phyloP scores from a whole-genome alignment of 2,329 filamentous ascomycete genomes.

The Akanthomyces dipterigenus region DNA sequence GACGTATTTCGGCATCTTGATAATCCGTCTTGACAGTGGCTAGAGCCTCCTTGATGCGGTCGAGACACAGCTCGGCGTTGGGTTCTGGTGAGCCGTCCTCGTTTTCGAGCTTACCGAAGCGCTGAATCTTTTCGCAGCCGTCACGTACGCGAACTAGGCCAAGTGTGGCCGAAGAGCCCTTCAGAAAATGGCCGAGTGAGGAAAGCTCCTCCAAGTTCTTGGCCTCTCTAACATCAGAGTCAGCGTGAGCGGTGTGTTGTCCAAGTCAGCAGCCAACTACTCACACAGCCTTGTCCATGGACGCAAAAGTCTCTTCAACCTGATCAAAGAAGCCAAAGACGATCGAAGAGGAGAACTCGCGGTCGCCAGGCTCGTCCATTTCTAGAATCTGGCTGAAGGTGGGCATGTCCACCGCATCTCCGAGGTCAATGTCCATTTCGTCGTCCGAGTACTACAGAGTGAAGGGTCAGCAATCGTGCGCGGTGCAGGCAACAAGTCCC shows the following conservation, averaged over 20 bases:
- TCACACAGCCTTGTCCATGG: slow-evolving; percentile 82
- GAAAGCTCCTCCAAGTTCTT: slow-evolving; percentile 71
- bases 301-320: slow-evolving; percentile 74
- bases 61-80: slow-evolving; percentile 61
- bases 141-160: slow-evolving; percentile 88
- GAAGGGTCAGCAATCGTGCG: background rate
- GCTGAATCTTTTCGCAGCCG: slow-evolving; percentile 93
- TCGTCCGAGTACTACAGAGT: slow-evolving; percentile 17
- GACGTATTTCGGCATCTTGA: slow-evolving; percentile 59
- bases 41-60: slow-evolving; percentile 64
- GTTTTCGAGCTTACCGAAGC: slow-evolving; percentile 78
- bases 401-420: slow-evolving; percentile 66
- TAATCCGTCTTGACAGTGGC: slow-evolving; percentile 70
- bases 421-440: slow-evolving; percentile 52
- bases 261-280: slow-evolving; percentile 26
- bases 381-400: slow-evolving; percentile 96
- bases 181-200: slow-evolving; percentile 86
- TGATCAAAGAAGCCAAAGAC: slow-evolving; percentile 92
- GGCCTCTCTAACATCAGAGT: slow-evolving; percentile 43
- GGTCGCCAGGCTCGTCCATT: slow-evolving; percentile 88
- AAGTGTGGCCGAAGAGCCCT: slow-evolving; percentile 91
- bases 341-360: slow-evolving; percentile 82
- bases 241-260: background rate
- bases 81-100: slow-evolving; percentile 62
- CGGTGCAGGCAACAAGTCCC: background rate